Conservation (phyloP, 2,329 filamentous ascomycete species). For the Pseudocercospora pini-densiflorae region DNA sequence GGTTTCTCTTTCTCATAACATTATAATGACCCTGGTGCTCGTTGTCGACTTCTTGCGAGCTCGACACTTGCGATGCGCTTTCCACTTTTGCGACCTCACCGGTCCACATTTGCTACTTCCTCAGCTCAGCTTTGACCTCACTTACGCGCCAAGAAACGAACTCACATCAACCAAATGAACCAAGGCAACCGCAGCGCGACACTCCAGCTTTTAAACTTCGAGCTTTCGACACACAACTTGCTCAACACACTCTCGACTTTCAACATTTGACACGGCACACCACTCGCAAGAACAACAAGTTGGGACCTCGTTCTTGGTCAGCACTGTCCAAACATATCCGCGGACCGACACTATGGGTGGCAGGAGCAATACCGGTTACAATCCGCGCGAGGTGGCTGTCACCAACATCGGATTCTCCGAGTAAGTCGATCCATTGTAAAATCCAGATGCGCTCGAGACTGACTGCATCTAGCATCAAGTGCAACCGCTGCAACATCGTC, state of each 20-base stretch:
- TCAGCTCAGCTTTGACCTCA: not conserved
- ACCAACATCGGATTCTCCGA: slow-evolving; percentile 1
- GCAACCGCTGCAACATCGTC: slow-evolving; percentile 22
- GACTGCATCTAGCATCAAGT: slow-evolving; percentile 26
- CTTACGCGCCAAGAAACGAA: not conserved
- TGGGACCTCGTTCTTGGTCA: not conserved
- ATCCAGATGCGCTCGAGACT: not conserved
- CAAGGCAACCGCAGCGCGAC: not conserved
- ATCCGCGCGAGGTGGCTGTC: not conserved
- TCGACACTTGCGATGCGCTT: not conserved
- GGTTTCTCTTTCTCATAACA: not conserved
- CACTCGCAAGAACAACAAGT: not conserved
- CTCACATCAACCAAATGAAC: not conserved
- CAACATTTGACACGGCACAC: not conserved
- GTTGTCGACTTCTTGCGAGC: not conserved
- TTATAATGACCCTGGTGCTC: not conserved
- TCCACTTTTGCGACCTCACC: not conserved
- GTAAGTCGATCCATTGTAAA: not conserved
- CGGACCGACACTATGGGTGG: not conserved
- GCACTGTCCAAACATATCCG: not conserved
- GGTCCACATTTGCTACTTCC: not conserved
- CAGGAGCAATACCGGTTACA: not conserved
- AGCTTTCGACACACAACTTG: no score
- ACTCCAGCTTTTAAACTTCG: not conserved
- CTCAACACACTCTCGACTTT: no score